phyloP scores from a whole-genome alignment of 768 basidiomycete species.

The Chalciporus pseudorubinellus region DNA sequence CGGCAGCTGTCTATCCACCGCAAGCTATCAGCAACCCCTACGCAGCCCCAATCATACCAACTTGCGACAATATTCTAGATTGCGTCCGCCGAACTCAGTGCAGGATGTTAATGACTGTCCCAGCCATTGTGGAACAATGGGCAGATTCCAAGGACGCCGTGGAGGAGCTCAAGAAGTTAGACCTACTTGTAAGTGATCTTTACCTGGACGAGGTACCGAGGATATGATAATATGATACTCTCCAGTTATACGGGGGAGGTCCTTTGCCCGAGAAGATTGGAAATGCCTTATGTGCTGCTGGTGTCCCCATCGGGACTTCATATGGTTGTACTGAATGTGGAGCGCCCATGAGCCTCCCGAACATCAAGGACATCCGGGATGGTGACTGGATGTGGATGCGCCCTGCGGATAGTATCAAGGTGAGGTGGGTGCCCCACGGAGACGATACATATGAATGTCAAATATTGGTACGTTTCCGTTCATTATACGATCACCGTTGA shows the following conservation, averaged over 20 bases:
- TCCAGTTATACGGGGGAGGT: constrained; percentile 13
- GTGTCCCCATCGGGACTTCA: constrained; percentile 7
- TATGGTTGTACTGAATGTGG: constrained; percentile 28
- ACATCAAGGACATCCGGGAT: constrained; percentile 4
- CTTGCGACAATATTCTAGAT: constrained; percentile 19
- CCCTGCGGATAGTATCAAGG: constrained; percentile 16
- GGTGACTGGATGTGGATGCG: constrained; percentile 19
- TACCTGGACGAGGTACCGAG: too few species aligned
- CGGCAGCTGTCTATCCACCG: constrained; percentile 35
- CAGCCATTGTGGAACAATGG: constrained; percentile 2
- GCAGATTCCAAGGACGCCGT: not conserved
- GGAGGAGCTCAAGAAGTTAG: constrained; percentile 1
- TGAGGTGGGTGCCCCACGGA: constrained; percentile 32
- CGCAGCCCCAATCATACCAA: constrained; percentile 14
- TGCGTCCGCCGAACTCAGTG: constrained; percentile 4
- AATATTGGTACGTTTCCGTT: constrained; percentile 30
- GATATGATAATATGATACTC: too few species aligned
- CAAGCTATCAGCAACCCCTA: not conserved
- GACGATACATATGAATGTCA: constrained; percentile 35
- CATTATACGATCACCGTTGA: not conserved
- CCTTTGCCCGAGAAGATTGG: constrained; percentile 14
- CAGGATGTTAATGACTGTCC: constrained; percentile 8
- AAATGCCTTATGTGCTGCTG: constrained; percentile 14
- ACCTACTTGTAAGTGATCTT: constrained; percentile 5
- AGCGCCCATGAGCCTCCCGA: not conserved